These are phyloP conservation scores for Albugo candida DNA, from an alignment of 352 stramenopile species.

Conservation along the genomic window DNA sequence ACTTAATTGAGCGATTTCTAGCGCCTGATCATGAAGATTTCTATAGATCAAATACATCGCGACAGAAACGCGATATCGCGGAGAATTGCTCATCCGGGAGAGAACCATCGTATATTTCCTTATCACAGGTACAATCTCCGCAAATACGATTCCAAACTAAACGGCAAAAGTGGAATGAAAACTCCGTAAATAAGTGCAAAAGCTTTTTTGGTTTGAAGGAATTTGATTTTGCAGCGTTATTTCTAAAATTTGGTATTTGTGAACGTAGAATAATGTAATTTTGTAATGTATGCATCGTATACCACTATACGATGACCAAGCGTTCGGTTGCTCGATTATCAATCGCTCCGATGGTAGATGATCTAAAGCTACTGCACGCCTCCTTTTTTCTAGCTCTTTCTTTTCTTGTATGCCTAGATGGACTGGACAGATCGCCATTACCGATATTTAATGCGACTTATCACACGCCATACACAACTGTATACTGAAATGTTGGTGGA, in stretches of 20 bases:
- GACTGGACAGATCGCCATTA: constrained; percentile 95
- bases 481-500: constrained; percentile 99
- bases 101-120: constrained; percentile 25
- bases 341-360: constrained; percentile 49
- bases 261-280: not conserved
- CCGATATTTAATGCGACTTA: constrained; percentile 85
- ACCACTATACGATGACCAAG: constrained; percentile 26
- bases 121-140: constrained; percentile 49
- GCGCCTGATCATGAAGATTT: not conserved
- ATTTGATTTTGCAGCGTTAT: not conserved
- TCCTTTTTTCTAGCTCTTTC: not conserved
- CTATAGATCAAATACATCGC: constrained; percentile 1
- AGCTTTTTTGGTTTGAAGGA: too few relatives aligned
- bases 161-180: too few relatives aligned
- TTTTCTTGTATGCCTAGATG: constrained; percentile 55
- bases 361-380: constrained; percentile 19
- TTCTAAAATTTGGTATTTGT: not conserved
- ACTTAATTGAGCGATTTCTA: constrained; percentile 36
- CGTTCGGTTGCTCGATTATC: constrained; percentile 31
- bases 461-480: constrained; percentile 85
- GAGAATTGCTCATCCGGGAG: too few relatives aligned
- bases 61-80: not conserved
- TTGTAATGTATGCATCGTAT: constrained; percentile 10
- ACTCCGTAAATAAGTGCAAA: too few relatives aligned
- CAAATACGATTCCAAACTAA: constrained; percentile 32